phyloP scores from a whole-genome alignment of 2,329 filamentous ascomycete species.

The Blastomyces gilchristii region DNA sequence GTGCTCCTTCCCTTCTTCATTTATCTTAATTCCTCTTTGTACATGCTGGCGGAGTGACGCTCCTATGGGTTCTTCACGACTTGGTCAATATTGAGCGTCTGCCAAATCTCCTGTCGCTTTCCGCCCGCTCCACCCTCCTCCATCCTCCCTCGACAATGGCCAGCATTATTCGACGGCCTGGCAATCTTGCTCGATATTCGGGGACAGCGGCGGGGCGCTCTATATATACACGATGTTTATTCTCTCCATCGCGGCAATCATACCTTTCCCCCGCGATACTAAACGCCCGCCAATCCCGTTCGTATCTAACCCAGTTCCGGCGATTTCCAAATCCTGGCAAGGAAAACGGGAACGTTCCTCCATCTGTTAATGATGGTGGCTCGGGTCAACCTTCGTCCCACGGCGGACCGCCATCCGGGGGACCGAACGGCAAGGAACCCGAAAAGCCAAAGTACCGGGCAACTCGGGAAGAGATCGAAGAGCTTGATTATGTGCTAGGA shows the following conservation, averaged over 20 bases:
- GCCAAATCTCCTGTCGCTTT: conserved; percentile 18
- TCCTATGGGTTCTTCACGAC: conserved; percentile 23
- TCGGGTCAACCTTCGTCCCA: conserved; percentile 20
- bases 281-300: conserved; percentile 26
- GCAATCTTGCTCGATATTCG: conserved; percentile 54
- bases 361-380: background rate
- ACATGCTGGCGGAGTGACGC: background rate
- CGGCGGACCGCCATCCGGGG: conserved; percentile 8
- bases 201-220: conserved; percentile 45
- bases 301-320: conserved; percentile 32
- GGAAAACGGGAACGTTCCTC: background rate
- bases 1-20: background rate
- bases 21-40: background rate
- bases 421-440: conserved; percentile 24
- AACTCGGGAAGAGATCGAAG: conserved; percentile 46
- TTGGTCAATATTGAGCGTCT: conserved; percentile 15
- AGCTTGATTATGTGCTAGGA: conserved; percentile 48
- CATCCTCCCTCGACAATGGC: conserved; percentile 47
- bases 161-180: conserved; percentile 55
- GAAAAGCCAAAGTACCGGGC: conserved; percentile 37
- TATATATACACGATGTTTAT: conserved; percentile 36
- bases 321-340: conserved; percentile 21
- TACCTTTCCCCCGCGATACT: conserved; percentile 30
- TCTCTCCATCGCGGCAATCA: conserved; percentile 30
- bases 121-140: conserved; percentile 17